Evolutionary conservation across 257 asterid genomes (phyloP).

Genomic region (Primulina huaijiensis): DNA sequence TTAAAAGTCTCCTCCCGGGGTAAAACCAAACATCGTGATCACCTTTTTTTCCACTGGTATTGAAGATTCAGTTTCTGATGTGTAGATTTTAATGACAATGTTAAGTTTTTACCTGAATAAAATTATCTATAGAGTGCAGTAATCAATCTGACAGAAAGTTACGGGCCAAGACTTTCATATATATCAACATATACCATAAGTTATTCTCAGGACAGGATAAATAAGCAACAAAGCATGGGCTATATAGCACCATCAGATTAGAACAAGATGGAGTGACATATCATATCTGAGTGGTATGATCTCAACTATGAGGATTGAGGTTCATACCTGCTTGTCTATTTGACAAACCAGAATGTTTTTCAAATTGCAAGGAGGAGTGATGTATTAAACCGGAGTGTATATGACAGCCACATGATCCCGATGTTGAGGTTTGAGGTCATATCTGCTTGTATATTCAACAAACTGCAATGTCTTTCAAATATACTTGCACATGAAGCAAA

Average conservation of each 20-base stretch:
- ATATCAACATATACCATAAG: not conserved
- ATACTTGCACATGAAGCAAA: conserved; percentile 19
- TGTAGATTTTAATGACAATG: not conserved
- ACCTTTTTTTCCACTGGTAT: not conserved
- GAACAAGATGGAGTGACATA: not conserved
- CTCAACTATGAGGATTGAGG: not conserved
- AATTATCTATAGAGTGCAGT: too few relatives aligned
- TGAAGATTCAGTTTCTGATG: not conserved
- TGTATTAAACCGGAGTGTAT: not conserved
- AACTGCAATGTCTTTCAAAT: not conserved
- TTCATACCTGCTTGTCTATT: conserved; percentile 1
- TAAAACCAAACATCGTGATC: too few relatives aligned
- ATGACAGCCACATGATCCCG: not conserved
- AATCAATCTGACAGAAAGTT: too few relatives aligned
- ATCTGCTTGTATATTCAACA: not conserved
- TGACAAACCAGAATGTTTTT: not conserved
- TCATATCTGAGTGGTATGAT: conserved; percentile 1
- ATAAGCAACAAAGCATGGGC: conserved; percentile 5
- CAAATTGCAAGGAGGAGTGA: not conserved
- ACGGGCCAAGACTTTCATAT: too few relatives aligned
- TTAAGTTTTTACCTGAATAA: not conserved
- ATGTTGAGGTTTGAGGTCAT: conserved; percentile 5
- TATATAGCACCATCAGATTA: conserved; percentile 13
- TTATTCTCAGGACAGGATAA: not conserved
- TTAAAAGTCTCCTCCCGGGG: too few relatives aligned